Evolutionary conservation across 2,329 filamentous ascomycete species (phyloP).

Genomic region (Penicillium sumatraense): DNA sequence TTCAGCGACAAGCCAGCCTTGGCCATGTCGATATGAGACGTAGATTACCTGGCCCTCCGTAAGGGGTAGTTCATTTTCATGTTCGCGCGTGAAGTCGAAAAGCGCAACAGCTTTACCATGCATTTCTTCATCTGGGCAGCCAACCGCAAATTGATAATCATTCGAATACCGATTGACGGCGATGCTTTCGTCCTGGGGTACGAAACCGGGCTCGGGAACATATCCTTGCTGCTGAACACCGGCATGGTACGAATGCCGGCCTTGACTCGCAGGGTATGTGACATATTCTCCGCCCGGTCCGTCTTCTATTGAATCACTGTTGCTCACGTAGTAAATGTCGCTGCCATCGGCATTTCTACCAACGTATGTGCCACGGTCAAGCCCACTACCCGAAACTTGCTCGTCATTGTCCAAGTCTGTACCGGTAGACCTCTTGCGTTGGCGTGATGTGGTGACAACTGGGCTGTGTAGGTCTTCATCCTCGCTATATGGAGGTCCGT

Average conservation of each 20-base stretch:
- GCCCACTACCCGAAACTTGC: conserved; percentile 9
- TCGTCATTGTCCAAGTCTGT: conserved; percentile 42
- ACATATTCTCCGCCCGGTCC: conserved; percentile 80
- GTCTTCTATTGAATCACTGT: conserved; percentile 63
- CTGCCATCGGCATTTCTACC: conserved; percentile 71
- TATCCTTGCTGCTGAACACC: conserved; percentile 41
- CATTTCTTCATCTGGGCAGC: conserved; percentile 95
- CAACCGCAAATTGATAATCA: conserved; percentile 94
- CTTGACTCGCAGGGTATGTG: conserved; percentile 72
- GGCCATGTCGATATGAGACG: conserved; percentile 93
- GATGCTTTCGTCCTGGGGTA: conserved; percentile 56
- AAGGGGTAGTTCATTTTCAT: conserved; percentile 92
- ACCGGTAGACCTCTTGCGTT: conserved; percentile 74
- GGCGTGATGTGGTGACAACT: conserved; percentile 78
- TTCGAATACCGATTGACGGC: conserved; percentile 76
- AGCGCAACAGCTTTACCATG: conserved; percentile 94
- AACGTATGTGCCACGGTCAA: conserved; percentile 68
- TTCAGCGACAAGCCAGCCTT: conserved; percentile 96
- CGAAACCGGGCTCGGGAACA: conserved; percentile 35
- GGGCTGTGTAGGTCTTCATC: conserved; percentile 94
- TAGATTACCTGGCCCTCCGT: conserved; percentile 95
- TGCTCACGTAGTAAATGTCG: conserved; percentile 75
- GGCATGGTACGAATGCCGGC: conserved; percentile 58
- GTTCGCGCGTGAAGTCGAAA: conserved; percentile 93
- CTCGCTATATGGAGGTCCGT: conserved; percentile 91